Conservation (phyloP, 495 filamentous ascomycete species). For the Podospora sp. region DNA sequence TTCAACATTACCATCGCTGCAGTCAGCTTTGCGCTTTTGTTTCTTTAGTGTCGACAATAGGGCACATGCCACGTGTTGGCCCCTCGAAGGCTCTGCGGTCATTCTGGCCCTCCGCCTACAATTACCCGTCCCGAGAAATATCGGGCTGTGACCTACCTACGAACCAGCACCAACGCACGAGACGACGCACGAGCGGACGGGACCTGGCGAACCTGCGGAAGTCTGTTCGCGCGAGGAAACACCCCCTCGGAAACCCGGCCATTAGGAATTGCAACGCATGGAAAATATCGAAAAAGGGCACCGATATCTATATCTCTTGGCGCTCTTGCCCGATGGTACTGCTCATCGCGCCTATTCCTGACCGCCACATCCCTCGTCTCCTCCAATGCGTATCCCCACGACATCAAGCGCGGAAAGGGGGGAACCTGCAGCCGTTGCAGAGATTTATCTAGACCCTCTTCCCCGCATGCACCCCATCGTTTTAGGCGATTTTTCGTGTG, state of each 20-base stretch:
- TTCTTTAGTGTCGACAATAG: too few species aligned
- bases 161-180: background rate
- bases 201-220: background rate
- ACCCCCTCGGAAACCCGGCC: background rate
- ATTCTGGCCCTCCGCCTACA: too few species aligned
- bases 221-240: constrained; percentile 12
- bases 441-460: background rate
- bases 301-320: background rate
- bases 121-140: background rate
- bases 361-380: too few species aligned
- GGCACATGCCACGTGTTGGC: too few species aligned
- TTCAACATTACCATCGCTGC: too few species aligned
- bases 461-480: background rate
- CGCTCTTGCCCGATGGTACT: too few species aligned
- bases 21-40: too few species aligned
- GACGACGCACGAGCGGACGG: background rate
- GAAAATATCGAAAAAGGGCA: background rate
- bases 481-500: constrained; percentile 2
- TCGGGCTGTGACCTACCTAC: background rate
- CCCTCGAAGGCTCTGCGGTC: too few species aligned
- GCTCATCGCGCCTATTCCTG: too few species aligned
- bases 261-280: background rate
- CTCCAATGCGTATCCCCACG: too few species aligned
- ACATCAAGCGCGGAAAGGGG: background rate
- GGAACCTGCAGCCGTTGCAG: background rate